Base-by-base conservation (phyloP, 768 basidiomycete genomes). In the Auricularia sp. region DNA sequence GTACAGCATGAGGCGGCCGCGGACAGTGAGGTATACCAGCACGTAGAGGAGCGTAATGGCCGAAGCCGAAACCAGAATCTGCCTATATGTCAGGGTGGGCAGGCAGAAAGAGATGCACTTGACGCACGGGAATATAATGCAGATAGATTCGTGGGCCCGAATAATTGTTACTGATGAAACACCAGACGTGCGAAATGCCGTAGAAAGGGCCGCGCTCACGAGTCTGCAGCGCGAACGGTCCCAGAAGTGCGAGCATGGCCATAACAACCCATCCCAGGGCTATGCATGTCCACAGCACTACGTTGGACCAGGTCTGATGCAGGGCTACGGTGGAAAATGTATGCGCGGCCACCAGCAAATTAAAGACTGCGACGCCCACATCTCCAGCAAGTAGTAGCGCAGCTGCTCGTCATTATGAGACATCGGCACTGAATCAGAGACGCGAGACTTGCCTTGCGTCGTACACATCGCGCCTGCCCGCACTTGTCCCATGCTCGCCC, bases 291-390 rank as follows among this genome's bases (percentile, higher is more conserved):
- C 51, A 51, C n/a, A 64, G 29, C 8, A 36, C 63, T 16, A 58
- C 18, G 23, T 33, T 64, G 35, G 63, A 64, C 63, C 59, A 60
- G 36, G 62, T 8, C 63, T 29, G 18, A 42, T 56, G 51, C 18
- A 64, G 53, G 35, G 58, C 63, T 14, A 64, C 63, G n/a, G 63
- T 64, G 29, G 51, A 64, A 34, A 64, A 64, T 53, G 63, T 64
- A 39, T 64, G 63, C 53, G 58, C 36, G 29, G 51, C 63, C 14
- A 64, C 54, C 12, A 58, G 33, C 16, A 47, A 33, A 36, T 58
- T 64, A 33, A 51, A 64, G n/a, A 64, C 36, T 11, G 63, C 51
- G 54, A 56, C 58, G 3, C 63, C 63, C 7, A 36, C 36, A 33
- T 64, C 63, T 33, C 53, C 63, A 34, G 58, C 53, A 12, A 64